Conservation (phyloP, 2,329 filamentous ascomycete species). For the Penicillium polonicum region DNA sequence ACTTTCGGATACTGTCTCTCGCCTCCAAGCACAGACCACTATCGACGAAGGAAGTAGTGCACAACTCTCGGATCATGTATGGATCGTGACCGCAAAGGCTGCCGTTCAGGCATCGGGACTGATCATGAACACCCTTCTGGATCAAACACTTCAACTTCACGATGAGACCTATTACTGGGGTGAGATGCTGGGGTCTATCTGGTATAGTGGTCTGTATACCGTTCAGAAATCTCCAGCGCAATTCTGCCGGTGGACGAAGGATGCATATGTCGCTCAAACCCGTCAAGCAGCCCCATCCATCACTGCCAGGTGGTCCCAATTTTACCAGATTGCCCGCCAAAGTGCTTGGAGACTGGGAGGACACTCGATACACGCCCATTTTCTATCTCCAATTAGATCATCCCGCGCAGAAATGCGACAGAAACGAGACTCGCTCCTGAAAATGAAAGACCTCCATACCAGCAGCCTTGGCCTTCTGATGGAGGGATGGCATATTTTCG, state of each 20-base stretch:
- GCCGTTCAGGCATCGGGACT: conserved; percentile 86
- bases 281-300: conserved; percentile 31
- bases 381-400: conserved; percentile 75
- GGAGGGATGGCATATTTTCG: conserved; percentile 75
- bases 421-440: conserved; percentile 70
- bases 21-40: conserved; percentile 14
- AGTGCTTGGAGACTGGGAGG: conserved; percentile 71
- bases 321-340: conserved; percentile 77
- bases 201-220: conserved; percentile 77
- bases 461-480: conserved; percentile 84
- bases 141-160: conserved; percentile 77
- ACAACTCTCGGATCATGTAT: conserved; percentile 79
- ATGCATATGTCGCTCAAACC: conserved; percentile 55
- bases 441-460: conserved; percentile 75
- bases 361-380: conserved; percentile 65
- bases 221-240: conserved; percentile 79
- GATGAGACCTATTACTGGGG: conserved; percentile 97
- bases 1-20: conserved; percentile 54
- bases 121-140: conserved; percentile 72
- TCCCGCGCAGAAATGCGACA: conserved; percentile 70
- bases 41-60: conserved; percentile 34
- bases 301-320: conserved; percentile 55
- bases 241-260: conserved; percentile 68
- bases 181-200: conserved; percentile 74
- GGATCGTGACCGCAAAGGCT: conserved; percentile 87